Base-by-base conservation (phyloP, 1,284 basidiomycete genomes). In the Cutaneotrichosporon cavernicola region DNA sequence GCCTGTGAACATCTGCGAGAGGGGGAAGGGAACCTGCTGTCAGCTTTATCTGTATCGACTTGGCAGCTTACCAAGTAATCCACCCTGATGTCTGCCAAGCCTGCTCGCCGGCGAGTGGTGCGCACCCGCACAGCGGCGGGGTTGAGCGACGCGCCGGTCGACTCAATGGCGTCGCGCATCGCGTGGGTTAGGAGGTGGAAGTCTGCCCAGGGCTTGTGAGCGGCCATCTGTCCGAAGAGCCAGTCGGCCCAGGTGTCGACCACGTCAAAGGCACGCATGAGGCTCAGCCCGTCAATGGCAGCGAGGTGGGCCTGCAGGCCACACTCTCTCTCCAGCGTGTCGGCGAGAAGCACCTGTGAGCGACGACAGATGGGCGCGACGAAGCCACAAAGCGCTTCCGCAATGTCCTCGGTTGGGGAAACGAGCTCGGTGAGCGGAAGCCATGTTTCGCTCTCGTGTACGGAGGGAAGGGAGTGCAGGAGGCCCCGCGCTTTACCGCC, bases 161-260 rank as follows among this genome's bases (percentile, higher is more conserved):
- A 80, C 66, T 86, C 84, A 40, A 89, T 83, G 14, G 87, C 83
- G 64, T 92, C 89, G 16, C 84, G 83, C 69, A 93, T 89, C 7
- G 88, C 86, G 40, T 86, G 87, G 69, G 92, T 92, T 51, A 94
- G 80, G 72, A 89, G 88, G 77, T 93, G 91, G 74, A 90, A 91
- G 76, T 93, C 91, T 43, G 82, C 83, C 92, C 91, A 94, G 18
- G 83, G 76, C 70, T 88, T 86, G 51, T 38, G 46, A n/a, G 26
- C 34, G 3, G 83, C 50, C 67, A 90, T 90, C 82, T 90, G 88
- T 36, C 83, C 82, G 73, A 91, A 92, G 18, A 93, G 70, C 30
- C 85, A 77, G 67, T 89, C 88, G 6, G 86, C 81, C 73, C 91
- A 91, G 67, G 88, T 86, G 36, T 68, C 69, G 21, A 74, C 59